Base-by-base conservation (phyloP, 2,329 filamentous ascomycete species). In the Xylariomycetidae sp. region DNA sequence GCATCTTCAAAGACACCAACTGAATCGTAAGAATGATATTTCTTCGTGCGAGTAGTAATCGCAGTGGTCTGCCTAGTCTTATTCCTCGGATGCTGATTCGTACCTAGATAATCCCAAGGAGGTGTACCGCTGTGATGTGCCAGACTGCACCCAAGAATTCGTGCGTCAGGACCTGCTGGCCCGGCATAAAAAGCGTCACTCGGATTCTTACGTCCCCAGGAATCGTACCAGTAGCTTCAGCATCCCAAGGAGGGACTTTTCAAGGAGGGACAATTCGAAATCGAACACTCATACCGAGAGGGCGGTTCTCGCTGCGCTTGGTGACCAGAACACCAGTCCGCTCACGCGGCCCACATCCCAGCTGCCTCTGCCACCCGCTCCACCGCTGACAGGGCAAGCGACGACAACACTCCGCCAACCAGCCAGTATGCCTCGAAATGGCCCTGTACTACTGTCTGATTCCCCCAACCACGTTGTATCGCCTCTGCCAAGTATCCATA, bases 1-100 rank as follows among this genome's bases (percentile, higher is more conserved):
- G 58, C 85, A 90, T 60, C 68, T 90, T 36, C 85, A 88, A 60
- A 69, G 85, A 31, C 85, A 90, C 60, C 82, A 89, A 62, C 57
- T 90, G 52, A 90, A 90, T 54, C 85, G 84, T 88, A 70, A 59
- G 79, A 20, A 34, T 67, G 19, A 42, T 37, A 23, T 23, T 23
- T 23, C 20, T 12, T 23, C n/a, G 20, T 26, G 10, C 25, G 8
- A 13, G 9, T 9, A 26, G 9, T 10, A 10, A 10, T 26, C 25
- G 7, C 8, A 10, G 7, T 23, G 20, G 8, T 12, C 20, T 8
- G 12, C 20, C 8, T 26, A 8, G 22, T 7, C 20, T 24, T 16
- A n/a, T 25, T 16, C 18, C n/a, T 16, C 4, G 5, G 13, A 12
- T 7, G 14, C 29, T 15, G 19, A 23, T 14, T 20, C 5, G 20